Evolutionary conservation across 352 stramenopile species (phyloP), one percentile per base, ranked within the genome.

Genomic region (Pythium apleroticum): DNA sequence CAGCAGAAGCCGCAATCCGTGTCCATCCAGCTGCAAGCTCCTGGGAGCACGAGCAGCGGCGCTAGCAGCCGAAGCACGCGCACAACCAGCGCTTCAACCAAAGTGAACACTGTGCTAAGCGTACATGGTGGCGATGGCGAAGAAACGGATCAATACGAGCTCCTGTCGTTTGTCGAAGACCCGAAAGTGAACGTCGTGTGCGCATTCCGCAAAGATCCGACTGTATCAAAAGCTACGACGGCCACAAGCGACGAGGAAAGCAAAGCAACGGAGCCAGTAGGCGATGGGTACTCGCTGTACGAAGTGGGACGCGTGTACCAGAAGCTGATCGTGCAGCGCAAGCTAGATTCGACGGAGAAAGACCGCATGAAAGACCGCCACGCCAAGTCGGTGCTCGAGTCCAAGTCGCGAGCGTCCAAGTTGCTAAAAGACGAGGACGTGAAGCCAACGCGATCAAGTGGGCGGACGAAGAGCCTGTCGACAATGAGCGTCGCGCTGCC

Each of bases 361-460:
- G 76, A 81, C 52, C 86, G 86, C 11, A 87, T 95, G 55, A 95
- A 95, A 61, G 78, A 93, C 65, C 80, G 82, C 17, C 86, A 95
- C 60, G 81, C 81, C 53, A 80, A 84, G 66, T 90, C 78, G 6
- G 86, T 95, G 28, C 62, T 79, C 24, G 84, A 86, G 25, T 93
- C 80, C 30, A 90, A 90, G 53, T 73, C 84, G 8, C 80, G 86
- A 3, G 58, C 79, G 9, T 91, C 86, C 9, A 91, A 91, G 60
- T 56, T 93, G 6, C 74, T 95, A 10, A 66, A 77, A 10, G 54
- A 60, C 7, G 24, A 55, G 59, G 30, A 66, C 24, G 8, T 27
- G 6, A 37, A 17, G 22, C 28, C 55, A 5, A 28, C 33, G 14
- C 35, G 24, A 1, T 20, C 39, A 2, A 39, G 56, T 6, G 66